These are phyloP conservation scores for Alternaria atra DNA, from an alignment of 2,329 filamentous ascomycete species.

Conservation along the genomic window DNA sequence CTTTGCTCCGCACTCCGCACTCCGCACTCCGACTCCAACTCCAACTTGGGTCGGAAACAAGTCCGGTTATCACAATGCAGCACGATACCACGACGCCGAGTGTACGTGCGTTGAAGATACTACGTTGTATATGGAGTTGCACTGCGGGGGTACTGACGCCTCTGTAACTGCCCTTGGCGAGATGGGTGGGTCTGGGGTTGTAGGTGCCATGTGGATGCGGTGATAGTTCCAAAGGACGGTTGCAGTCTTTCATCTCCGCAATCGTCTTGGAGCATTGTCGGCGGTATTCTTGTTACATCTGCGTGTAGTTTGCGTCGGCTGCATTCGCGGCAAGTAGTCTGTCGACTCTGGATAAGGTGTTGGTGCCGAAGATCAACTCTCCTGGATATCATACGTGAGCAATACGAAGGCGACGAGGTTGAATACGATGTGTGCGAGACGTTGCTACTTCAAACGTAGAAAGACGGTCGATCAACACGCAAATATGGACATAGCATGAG, in stretches of 20 bases:
- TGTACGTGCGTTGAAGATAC: neutral
- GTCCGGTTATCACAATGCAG: neutral
- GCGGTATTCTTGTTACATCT: neutral
- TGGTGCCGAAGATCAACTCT: neutral
- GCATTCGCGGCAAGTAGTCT: constrained; percentile 5
- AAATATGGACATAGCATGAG: neutral
- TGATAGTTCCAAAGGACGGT: neutral
- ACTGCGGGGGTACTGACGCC: neutral
- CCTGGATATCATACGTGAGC: neutral
- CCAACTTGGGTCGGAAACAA: neutral
- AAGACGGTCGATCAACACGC: neutral
- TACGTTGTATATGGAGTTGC: neutral
- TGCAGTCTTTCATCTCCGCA: neutral
- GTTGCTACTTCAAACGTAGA: neutral
- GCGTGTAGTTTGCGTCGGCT: neutral
- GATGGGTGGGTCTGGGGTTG: neutral
- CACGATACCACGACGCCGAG: neutral
- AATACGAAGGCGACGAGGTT: neutral
- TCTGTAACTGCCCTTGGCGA: neutral
- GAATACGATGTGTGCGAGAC: neutral
- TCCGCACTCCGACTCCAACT: neutral
- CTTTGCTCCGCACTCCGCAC: neutral
- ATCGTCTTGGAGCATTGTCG: neutral
- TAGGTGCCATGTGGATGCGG: neutral
- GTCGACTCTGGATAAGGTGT: neutral